Evolutionary conservation across 78 protist genomes (phyloP), one percentile per base, ranked within the genome.

Genomic region (Mantamonas sphyraenae): DNA sequence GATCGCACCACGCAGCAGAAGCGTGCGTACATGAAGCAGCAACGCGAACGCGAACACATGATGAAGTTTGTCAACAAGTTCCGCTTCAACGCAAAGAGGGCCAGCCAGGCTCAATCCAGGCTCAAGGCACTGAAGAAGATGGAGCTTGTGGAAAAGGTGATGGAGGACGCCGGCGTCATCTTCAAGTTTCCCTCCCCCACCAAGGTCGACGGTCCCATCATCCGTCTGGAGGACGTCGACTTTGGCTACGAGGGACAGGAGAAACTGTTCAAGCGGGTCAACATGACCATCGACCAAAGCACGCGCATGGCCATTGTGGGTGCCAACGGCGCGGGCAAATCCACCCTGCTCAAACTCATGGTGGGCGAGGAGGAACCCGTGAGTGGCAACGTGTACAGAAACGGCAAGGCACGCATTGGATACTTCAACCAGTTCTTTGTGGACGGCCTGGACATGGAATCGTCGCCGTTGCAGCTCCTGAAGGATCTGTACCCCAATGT

Each of bases 321-420:
- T 2, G 92, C 92, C 43, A 95, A 95, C 72, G 98, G 98, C 9
- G 94, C 84, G 28, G 98, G 98, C 37, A 88, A 82, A 71, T 31
- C 83, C 10, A 93, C 98, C 2, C 83, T 95, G 40, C 58, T 93
- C 59, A 92, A 93, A 72, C 65, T 95, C 38, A 90, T 95, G 87
- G 20, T 22, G 63, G 89, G 79, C 22, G 95, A 88, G 39, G 62
- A 92, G 35, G n/a, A 58, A 39, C 90, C 96, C 26, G 60, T 86
- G 42, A 34, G 57, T 4, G 98, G 98, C 43, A 61, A 45, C 17
- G 69, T 91, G 34, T 16, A 47, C 28, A 47, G 28, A 47, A 47
- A 47, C 53, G 53, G 53, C 16, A 47, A 47, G 16, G 12, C 16
- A 16, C 53, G 53, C 16, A 12, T 47, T 47, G 53, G 53, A 16